These are phyloP conservation scores for Aspergillus pseudoviridinutans DNA, from an alignment of 2,329 filamentous ascomycete genomes.

Conservation along the genomic window DNA sequence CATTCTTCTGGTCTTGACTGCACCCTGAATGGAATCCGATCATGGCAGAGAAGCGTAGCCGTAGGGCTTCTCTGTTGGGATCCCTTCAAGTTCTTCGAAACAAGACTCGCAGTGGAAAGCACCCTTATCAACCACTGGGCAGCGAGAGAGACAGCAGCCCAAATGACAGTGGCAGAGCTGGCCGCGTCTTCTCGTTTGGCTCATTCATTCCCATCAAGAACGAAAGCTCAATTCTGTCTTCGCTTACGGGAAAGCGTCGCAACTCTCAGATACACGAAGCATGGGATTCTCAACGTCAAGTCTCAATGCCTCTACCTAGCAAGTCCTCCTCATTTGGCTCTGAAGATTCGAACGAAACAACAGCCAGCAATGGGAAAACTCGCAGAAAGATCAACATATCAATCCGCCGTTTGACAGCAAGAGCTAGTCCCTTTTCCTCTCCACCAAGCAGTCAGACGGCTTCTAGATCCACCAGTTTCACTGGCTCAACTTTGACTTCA, in stretches of 20 bases:
- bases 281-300: neutral
- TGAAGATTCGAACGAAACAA: neutral
- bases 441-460: conserved; percentile 4
- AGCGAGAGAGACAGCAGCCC: neutral
- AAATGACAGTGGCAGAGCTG: neutral
- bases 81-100: conserved; percentile 18
- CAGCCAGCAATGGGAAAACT: neutral
- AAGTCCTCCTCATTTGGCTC: neutral
- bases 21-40: neutral
- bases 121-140: neutral
- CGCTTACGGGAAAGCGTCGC: neutral
- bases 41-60: conserved; percentile 11
- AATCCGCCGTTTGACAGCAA: neutral
- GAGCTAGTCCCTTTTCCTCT: neutral
- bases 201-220: neutral
- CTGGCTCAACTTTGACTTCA: neutral
- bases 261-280: neutral
- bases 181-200: neutral
- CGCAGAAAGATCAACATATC: neutral
- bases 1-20: neutral
- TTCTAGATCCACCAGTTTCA: neutral
- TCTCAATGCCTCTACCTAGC: neutral
- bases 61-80: conserved; percentile 12
- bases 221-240: neutral
- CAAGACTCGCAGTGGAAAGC: conserved; percentile 10